Base-by-base conservation (phyloP, 148 eudicot genomes). In the Fallopia convolvulus region DNA sequence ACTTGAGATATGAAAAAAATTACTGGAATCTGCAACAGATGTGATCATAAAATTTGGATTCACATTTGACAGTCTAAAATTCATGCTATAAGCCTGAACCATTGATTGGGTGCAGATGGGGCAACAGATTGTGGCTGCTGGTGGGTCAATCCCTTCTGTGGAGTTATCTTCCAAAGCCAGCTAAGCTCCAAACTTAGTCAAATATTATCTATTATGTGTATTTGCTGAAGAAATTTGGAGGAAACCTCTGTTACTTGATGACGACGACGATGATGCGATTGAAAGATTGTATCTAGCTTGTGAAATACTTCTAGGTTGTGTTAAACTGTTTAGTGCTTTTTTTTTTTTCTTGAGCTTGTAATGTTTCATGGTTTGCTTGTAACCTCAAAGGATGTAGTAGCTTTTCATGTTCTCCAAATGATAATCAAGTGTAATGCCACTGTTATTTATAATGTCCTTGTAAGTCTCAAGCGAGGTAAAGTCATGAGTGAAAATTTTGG, bases 121-220 rank as follows among this genome's bases (percentile, higher is more conserved):
- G 77, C 65, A 75, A 55, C 77, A 75, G 77, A 58, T 75, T 53
- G 47, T 52, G 23, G 46, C 77, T 49, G 77, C 77, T 18, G 77
- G 77, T 18, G 68, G 77, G 61, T 55, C 77, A 39, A 68, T 68
- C 20, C 72, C 72, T 15, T 17, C 72, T 42, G 14, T 68, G 1
- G 44, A 68, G 42, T 65, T 74, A 48, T 26, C 53, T 74, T 30
- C 58, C 23, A 68, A 68, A 36, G 21, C 79, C 78, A 56, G 17
- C 47, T 76, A 33, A 56, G 48, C 21, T 58, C 30, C 30, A 46
- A 42, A n/a, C 65, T 17, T 33, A 68, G 46, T 30, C 26, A 58
- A 56, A 44, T 9, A 44, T 44, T 9, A 12, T 71, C 26, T 41
- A 21, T 17, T 71, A 21, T 73, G 68, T n/a, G 75, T 49, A 32